Base-by-base conservation (phyloP, 176 grass and related monocot genomes). In the Stipa capillata region DNA sequence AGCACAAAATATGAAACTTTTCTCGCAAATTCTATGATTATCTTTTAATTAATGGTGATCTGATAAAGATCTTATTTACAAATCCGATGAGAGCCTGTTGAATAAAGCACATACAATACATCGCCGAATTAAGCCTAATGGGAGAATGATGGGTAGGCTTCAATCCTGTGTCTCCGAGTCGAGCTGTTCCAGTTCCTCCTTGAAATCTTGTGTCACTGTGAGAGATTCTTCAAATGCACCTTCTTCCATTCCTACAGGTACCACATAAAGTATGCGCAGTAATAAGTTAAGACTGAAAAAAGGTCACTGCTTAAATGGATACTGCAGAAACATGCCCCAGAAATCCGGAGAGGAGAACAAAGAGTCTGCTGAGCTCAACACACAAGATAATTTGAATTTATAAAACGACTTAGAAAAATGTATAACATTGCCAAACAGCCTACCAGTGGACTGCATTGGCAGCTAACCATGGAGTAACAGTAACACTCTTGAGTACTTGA, bases 161-260 rank as follows among this genome's bases (percentile, higher is more conserved):
- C 87, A 27, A 80, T 41, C 49, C 56, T 77, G 8, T 75, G 78
- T 76, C 52, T 78, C 79, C 1, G 68, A 66, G 56, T 90, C 78
- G 4, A 85, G 13, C 60, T 83, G 72, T 59, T 77, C 91, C 24
- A 86, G 17, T 64, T 88, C 85, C 5, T 89, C 83, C 83, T 84
- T 79, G 74, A 93, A 94, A 12, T 40, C 87, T 50, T 25, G 52
- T 12, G 95, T 92, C 92, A 98, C 93, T 24, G 25, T 58, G n/a
- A 98, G 43, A 74, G 94, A 69, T 83, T 85, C 34, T 89, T 72
- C 83, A 89, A 80, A 42, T 92, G 87, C 65, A 93, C 52, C 48
- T 35, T 78, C 37, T 87, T 88, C 92, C 95, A 98, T 63, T 91
- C 92, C 95, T 98, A 39, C 11, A 77, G 47, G 72, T 8, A 45